phyloP scores from a whole-genome alignment of 176 grass and related monocot species.

The Triticum urartu region DNA sequence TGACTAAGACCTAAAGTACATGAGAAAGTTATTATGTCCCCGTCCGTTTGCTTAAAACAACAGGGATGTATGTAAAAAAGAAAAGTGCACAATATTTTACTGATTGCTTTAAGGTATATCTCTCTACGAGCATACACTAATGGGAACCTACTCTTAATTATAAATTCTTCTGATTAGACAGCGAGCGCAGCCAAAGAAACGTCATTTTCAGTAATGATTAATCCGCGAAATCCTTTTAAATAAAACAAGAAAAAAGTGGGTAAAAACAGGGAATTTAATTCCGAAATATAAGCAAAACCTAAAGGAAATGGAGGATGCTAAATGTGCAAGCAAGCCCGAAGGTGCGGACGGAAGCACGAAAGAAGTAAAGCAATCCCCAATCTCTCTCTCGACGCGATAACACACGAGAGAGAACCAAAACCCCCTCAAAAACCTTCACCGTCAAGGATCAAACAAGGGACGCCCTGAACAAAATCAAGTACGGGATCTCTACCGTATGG shows the following conservation, averaged over 20 bases:
- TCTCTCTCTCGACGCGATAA: conserved; percentile 9
- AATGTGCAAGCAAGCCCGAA: conserved; percentile 31
- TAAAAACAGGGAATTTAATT: not conserved
- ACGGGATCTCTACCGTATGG: conserved; percentile 17
- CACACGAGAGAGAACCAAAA: not conserved
- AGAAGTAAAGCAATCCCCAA: not conserved
- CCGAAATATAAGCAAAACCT: not conserved
- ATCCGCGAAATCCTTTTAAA: not conserved
- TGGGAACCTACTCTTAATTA: conserved; percentile 5
- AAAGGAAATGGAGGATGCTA: not conserved
- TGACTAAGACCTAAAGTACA: conserved; percentile 47
- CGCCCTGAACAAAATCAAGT: not conserved
- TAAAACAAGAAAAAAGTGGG: not conserved
- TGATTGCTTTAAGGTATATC: not conserved
- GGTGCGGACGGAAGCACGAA: conserved; percentile 3
- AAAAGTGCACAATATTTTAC: conserved; percentile 3
- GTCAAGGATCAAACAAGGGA: conserved; percentile 16
- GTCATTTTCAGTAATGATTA: conserved; percentile 11
- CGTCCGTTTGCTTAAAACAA: conserved; percentile 33
- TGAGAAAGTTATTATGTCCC: conserved; percentile 33
- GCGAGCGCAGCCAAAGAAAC: not conserved
- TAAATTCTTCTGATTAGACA: not conserved
- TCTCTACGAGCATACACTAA: conserved; percentile 1
- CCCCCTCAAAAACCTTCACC: conserved; percentile 19
- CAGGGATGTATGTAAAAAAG: conserved; percentile 11